A percentile compares a stretch with the other conserved stretches of the same genome.
phyloP scores from a whole-genome alignment of 192 early-diverging fungal genomes.

The Bifiguratus adelaidae region DNA sequence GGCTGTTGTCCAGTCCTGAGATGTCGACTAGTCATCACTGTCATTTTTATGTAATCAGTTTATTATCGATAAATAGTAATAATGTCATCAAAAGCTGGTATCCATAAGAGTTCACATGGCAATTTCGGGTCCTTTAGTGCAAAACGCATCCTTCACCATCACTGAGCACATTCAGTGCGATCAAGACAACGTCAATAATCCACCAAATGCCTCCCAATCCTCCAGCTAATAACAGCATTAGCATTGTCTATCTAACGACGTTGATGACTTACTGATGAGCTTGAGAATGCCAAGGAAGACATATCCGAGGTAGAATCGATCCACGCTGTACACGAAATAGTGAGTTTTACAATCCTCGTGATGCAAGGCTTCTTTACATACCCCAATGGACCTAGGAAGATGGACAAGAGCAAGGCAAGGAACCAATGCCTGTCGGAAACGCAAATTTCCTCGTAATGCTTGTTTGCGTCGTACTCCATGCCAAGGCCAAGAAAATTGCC shows the following conservation, averaged over 20 bases:
- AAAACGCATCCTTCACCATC: no score
- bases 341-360: neutral
- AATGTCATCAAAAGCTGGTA: no score
- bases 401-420: constrained; percentile 29
- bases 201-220: constrained; percentile 38
- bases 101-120: no score
- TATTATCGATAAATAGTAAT: no score
- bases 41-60: no score
- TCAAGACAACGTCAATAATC: constrained; percentile 18
- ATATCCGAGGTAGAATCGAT: constrained; percentile 44
- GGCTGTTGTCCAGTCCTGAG: no score
- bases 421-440: constrained; percentile 35
- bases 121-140: no score
- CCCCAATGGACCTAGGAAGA: constrained; percentile 42
- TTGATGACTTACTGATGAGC: constrained; percentile 23
- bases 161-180: constrained; percentile 12
- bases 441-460: no score
- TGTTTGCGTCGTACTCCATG: no score
- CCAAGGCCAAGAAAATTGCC: no score
- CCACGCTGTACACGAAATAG: constrained; percentile 15
- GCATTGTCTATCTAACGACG: neutral
- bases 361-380: constrained; percentile 3
- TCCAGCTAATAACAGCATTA: constrained; percentile 9
- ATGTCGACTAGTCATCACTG: no score
- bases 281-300: constrained; percentile 31